A percentile compares a stretch with the other conserved stretches of the same genome.
Evolutionary conservation across 495 filamentous ascomycete genomes (phyloP).

Genomic region (Penicillium bovifimosum): DNA sequence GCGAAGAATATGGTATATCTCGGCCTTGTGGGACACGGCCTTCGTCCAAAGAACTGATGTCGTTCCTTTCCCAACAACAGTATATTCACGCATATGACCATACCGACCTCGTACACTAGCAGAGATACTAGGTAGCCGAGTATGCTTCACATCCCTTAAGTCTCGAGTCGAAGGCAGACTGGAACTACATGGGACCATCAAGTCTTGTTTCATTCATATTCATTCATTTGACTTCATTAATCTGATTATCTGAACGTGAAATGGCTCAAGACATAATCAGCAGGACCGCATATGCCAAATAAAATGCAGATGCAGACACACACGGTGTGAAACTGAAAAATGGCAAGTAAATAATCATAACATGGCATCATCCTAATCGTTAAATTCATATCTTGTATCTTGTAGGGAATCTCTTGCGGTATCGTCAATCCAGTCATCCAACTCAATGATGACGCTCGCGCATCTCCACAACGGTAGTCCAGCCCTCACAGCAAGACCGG

Average conservation of each 20-base stretch:
- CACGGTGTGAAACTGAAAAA: neutral
- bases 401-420: neutral
- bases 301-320: neutral
- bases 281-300: neutral
- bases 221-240: neutral
- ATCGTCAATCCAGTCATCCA: neutral
- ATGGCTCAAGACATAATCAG: neutral
- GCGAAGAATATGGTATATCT: no score
- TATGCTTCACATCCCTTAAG: no score
- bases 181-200: no score
- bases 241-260: neutral
- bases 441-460: slow-evolving; percentile 57
- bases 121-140: no score
- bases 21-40: no score
- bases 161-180: no score
- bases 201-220: neutral
- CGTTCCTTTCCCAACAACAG: no score
- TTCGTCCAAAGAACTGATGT: no score
- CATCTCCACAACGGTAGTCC: slow-evolving; percentile 63
- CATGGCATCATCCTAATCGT: slow-evolving; percentile 2
- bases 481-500: slow-evolving; percentile 65
- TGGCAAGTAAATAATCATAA: slow-evolving; percentile 1
- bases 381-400: neutral
- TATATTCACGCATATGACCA: no score
- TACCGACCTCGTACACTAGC: no score